Evolutionary conservation across 2,329 filamentous ascomycete species (phyloP).

Genomic region (Cladophialophora yegresii): DNA sequence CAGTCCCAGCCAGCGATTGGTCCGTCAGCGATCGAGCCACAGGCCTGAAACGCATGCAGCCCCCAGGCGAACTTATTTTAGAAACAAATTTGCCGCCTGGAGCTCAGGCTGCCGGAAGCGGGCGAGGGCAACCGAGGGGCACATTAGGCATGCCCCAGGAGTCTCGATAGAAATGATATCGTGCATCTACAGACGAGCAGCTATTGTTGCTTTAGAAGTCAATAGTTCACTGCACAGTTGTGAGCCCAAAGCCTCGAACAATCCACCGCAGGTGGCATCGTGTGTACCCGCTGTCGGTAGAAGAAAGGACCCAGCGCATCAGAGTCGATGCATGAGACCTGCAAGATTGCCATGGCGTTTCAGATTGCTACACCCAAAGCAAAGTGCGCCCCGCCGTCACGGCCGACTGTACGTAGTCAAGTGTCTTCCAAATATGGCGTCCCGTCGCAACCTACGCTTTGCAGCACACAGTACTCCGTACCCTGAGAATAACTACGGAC

Average conservation of each 20-base stretch:
- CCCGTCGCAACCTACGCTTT: not conserved
- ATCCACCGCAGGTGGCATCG: not conserved
- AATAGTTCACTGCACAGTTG: conserved; percentile 8
- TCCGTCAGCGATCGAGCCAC: conserved; percentile 3
- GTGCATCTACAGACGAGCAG: not conserved
- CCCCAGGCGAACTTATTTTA: not conserved
- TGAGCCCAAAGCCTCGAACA: not conserved
- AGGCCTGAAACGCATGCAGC: conserved; percentile 22
- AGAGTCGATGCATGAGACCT: conserved; percentile 8
- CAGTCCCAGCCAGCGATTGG: conserved; percentile 19
- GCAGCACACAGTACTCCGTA: not conserved
- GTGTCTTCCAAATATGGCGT: conserved; percentile 3
- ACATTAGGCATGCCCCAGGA: not conserved
- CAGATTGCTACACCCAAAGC: conserved; percentile 27
- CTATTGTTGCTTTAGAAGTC: conserved; percentile 5
- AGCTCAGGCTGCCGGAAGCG: not conserved
- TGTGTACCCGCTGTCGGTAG: not conserved
- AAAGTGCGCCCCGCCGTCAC: conserved; percentile 4
- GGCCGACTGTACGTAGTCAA: conserved; percentile 5
- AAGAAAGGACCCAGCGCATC: conserved; percentile 6
- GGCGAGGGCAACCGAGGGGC: not conserved
- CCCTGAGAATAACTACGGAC: conserved; percentile 8
- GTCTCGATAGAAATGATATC: not conserved
- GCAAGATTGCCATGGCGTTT: conserved; percentile 29
- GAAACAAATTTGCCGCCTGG: conserved; percentile 1